Evolutionary conservation across 768 basidiomycete genomes (phyloP).

Genomic region (Clavulina sp.): DNA sequence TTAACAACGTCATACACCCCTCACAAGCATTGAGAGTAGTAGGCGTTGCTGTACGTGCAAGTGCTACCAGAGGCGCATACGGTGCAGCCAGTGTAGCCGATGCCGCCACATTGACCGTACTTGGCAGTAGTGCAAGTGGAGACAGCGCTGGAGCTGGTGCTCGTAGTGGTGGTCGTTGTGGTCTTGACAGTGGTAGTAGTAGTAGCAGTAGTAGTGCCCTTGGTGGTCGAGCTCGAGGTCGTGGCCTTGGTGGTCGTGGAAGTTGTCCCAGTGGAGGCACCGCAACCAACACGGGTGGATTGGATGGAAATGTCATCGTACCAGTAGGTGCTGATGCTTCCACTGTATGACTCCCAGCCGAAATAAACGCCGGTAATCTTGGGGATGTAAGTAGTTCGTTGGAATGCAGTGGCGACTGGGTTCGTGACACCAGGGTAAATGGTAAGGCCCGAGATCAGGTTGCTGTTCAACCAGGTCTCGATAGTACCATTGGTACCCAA

Average conservation of each 20-base stretch:
- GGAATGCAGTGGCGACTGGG: too few species aligned
- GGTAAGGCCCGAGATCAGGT: too few species aligned
- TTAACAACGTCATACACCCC: too few species aligned
- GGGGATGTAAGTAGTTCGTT: too few species aligned
- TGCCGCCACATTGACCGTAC: slow-evolving; percentile 8
- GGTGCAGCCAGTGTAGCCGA: slow-evolving; percentile 6
- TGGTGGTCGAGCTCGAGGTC: neutral
- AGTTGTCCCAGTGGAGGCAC: neutral
- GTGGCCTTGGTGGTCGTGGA: neutral
- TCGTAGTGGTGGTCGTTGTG: neutral
- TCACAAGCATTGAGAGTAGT: slow-evolving; percentile 10
- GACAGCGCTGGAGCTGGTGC: neutral
- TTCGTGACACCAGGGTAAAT: too few species aligned
- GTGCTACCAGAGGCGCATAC: slow-evolving; percentile 8
- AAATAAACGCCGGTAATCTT: too few species aligned
- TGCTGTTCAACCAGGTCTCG: too few species aligned
- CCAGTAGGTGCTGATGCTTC: too few species aligned
- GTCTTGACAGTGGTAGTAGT: neutral
- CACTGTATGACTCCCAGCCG: too few species aligned
- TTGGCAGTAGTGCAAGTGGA: slow-evolving; percentile 4
- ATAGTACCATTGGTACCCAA: too few species aligned
- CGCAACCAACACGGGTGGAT: too few species aligned
- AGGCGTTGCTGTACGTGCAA: slow-evolving; percentile 5
- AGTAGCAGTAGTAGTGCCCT: neutral
- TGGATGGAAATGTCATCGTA: too few species aligned